Conservation (phyloP, 352 stramenopile genomes). For the Globisporangium nunn region DNA sequence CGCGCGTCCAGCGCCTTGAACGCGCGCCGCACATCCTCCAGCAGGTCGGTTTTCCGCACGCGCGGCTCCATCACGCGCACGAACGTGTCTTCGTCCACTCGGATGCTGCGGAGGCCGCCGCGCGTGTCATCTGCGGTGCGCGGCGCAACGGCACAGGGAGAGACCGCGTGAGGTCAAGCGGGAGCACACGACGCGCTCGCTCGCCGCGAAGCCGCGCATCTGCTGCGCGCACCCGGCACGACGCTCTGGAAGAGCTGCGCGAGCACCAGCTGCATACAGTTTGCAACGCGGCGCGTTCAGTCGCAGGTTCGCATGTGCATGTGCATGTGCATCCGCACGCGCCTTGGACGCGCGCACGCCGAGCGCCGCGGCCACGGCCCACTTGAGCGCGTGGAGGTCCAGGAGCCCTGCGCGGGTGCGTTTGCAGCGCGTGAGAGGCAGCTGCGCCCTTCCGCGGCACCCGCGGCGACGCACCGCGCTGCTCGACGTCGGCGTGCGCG, state of each 20-base stretch:
- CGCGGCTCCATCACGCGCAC: slow-evolving; percentile 23
- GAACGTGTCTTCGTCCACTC: slow-evolving; percentile 22
- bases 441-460: neutral
- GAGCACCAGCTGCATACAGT: slow-evolving; percentile 35
- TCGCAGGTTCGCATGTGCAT: no score
- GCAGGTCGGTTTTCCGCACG: slow-evolving; percentile 33
- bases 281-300: neutral
- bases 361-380: slow-evolving; percentile 48
- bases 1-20: slow-evolving; percentile 67
- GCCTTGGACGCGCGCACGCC: slow-evolving; percentile 62
- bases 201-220: no score
- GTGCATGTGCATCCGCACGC: neutral
- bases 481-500: slow-evolving; percentile 25
- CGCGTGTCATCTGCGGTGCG: neutral
- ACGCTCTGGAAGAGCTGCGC: slow-evolving; percentile 39
- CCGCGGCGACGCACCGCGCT: slow-evolving; percentile 14
- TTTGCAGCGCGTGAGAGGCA: neutral
- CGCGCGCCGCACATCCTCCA: slow-evolving; percentile 42
- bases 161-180: no score
- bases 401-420: slow-evolving; percentile 25
- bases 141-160: no score
- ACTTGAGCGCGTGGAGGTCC: slow-evolving; percentile 48
- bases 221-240: slow-evolving; percentile 4
- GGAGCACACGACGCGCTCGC: no score
- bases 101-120: slow-evolving; percentile 12